Percentiles rank a stretch among this genome's conserved stretches.
These are phyloP conservation scores for Acrocalymma vagum DNA, from an alignment of 2,329 filamentous ascomycete genomes.

Conservation along the genomic window DNA sequence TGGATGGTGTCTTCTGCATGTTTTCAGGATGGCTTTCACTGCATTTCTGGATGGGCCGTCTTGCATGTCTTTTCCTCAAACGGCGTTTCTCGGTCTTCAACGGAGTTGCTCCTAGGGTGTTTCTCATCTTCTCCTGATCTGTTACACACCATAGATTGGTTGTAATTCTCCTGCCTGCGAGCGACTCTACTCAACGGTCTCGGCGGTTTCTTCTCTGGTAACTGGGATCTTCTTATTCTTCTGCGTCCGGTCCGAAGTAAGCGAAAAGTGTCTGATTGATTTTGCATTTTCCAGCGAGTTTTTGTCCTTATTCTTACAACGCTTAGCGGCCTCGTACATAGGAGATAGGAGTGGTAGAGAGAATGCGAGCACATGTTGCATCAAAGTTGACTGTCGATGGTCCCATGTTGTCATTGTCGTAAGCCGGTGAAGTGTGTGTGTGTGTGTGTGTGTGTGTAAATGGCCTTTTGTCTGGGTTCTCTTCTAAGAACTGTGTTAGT, in stretches of 20 bases:
- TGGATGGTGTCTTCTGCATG: slow-evolving; percentile 32
- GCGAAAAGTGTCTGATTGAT: slow-evolving; percentile 41
- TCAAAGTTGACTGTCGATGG: slow-evolving; percentile 19
- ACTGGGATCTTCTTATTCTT: slow-evolving; percentile 11
- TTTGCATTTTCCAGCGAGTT: slow-evolving; percentile 43
- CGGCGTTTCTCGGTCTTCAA: slow-evolving; percentile 30
- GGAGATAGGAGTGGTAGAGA: slow-evolving; percentile 24
- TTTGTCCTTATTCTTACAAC: slow-evolving; percentile 31
- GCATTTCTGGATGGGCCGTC: slow-evolving; percentile 44
- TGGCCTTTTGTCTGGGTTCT: slow-evolving; percentile 3
- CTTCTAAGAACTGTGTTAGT: neutral
- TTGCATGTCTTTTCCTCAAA: slow-evolving; percentile 38
- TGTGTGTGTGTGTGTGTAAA: too few species aligned
- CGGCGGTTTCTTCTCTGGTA: slow-evolving; percentile 29
- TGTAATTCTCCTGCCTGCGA: slow-evolving; percentile 38
- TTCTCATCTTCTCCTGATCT: slow-evolving; percentile 27
- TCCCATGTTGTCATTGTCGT: slow-evolving; percentile 14
- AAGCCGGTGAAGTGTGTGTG: slow-evolving; percentile 9
- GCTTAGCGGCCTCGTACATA: slow-evolving; percentile 34
- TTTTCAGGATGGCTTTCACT: slow-evolving; percentile 37
- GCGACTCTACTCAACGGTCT: slow-evolving; percentile 37
- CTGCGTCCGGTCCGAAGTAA: slow-evolving; percentile 28
- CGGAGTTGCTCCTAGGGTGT: slow-evolving; percentile 26
- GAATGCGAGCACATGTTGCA: slow-evolving; percentile 35
- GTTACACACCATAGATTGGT: slow-evolving; percentile 37